Conservation (phyloP, 331 rosid species). For the Arachis monticola region DNA sequence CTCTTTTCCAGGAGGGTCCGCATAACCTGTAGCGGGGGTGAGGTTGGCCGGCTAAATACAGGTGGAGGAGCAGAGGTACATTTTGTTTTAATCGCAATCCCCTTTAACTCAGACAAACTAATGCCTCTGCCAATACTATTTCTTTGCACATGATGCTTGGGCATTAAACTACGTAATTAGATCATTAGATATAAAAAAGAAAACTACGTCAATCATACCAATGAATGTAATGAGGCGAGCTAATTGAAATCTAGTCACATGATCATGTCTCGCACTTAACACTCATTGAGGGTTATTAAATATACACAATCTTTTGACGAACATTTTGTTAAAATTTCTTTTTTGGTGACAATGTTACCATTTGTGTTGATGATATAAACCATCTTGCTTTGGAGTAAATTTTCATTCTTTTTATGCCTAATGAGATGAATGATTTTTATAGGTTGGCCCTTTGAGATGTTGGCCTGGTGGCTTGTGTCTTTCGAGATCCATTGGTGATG, state of each 20-base stretch:
- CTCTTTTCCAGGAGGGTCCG: conserved; percentile 75
- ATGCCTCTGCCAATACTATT: conserved; percentile 23
- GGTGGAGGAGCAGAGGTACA: conserved; percentile 96
- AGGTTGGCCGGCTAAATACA: conserved; percentile 95
- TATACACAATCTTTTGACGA: conserved; percentile 15
- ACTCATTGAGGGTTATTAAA: background rate
- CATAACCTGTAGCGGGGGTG: conserved; percentile 88
- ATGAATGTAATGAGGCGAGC: too few species aligned
- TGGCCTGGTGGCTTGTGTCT: conserved; percentile 99
- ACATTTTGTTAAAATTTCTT: background rate
- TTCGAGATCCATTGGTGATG: conserved; percentile 95
- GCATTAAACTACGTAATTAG: too few species aligned
- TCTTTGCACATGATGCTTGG: background rate
- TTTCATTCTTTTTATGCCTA: conserved; percentile 31
- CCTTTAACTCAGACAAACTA: conserved; percentile 12
- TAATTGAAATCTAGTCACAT: too few species aligned
- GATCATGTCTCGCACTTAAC: too few species aligned
- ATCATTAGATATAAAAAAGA: too few species aligned
- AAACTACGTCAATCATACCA: too few species aligned
- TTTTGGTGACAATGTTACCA: conserved; percentile 13
- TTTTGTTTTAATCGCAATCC: conserved; percentile 32
- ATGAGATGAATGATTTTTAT: conserved; percentile 40
- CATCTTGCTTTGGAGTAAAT: conserved; percentile 15
- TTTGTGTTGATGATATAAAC: conserved; percentile 25
- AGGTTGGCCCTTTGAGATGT: conserved; percentile 98